Percentiles rank a stretch among this genome's conserved stretches.
Conservation (phyloP, 1,284 basidiomycete genomes). For the Boletus hoseneyae region DNA sequence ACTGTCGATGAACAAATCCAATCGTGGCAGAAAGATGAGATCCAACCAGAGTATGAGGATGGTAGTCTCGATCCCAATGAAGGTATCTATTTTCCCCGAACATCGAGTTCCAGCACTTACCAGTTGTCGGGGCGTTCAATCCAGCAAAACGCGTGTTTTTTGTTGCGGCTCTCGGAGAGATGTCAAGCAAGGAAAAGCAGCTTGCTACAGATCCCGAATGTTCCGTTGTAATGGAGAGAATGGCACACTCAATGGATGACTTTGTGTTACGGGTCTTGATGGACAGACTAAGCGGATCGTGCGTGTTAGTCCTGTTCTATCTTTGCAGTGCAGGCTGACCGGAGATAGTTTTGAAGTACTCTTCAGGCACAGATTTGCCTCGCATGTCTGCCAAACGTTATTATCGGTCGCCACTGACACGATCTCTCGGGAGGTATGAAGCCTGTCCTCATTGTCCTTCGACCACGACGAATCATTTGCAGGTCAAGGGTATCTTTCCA, state of each 20-base stretch:
- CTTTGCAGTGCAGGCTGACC: constrained; percentile 1
- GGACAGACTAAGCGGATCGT: constrained; percentile 84
- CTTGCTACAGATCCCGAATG: constrained; percentile 91
- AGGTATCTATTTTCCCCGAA: constrained; percentile 42
- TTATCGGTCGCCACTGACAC: constrained; percentile 73
- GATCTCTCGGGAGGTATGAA: constrained; percentile 72
- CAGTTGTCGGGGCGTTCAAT: constrained; percentile 7
- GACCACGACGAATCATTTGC: neutral
- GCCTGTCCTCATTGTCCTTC: neutral
- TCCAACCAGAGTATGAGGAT: constrained; percentile 39
- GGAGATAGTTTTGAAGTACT: constrained; percentile 60
- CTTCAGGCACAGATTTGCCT: constrained; percentile 80
- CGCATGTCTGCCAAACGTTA: constrained; percentile 90
- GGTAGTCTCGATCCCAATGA: constrained; percentile 68
- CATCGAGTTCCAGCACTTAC: constrained; percentile 1
- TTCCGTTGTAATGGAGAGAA: constrained; percentile 82
- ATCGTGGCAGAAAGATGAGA: constrained; percentile 68
- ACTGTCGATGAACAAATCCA: constrained; percentile 83
- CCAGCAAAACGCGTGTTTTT: constrained; percentile 82
- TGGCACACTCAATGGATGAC: constrained; percentile 91
- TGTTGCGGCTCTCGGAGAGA: constrained; percentile 77
- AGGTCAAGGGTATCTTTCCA: constrained; percentile 67
- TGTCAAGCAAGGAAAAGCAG: constrained; percentile 83
- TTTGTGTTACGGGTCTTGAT: constrained; percentile 86
- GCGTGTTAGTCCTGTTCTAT: constrained; percentile 37